A percentile compares a stretch with the other conserved stretches of the same genome.
Conservation (phyloP, 2,329 filamentous ascomycete species). For the Alternaria incomplexa region DNA sequence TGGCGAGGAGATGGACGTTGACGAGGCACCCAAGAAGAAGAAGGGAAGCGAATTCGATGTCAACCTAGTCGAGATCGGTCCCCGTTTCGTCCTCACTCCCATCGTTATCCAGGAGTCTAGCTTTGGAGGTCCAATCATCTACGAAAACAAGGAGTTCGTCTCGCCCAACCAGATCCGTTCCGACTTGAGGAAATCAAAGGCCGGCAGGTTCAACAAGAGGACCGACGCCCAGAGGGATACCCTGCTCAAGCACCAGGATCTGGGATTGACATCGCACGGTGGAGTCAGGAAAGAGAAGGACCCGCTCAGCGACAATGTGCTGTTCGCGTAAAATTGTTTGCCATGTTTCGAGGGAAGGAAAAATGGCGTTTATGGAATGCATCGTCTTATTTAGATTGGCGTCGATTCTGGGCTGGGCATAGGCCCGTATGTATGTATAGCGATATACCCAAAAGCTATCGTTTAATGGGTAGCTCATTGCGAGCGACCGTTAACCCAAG, state of each 20-base stretch:
- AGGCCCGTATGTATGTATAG: slow-evolving; percentile 18
- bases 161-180: slow-evolving; percentile 92
- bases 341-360: slow-evolving; percentile 7
- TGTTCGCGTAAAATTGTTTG: slow-evolving; percentile 68
- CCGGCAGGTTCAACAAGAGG: slow-evolving; percentile 76
- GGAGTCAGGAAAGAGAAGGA: slow-evolving; percentile 68
- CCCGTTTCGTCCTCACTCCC: slow-evolving; percentile 88
- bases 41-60: slow-evolving; percentile 73
- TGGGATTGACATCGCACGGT: slow-evolving; percentile 75
- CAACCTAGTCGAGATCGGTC: slow-evolving; percentile 89
- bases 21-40: slow-evolving; percentile 46
- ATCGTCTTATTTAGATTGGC: slow-evolving; percentile 11
- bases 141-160: slow-evolving; percentile 97
- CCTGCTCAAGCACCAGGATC: slow-evolving; percentile 73
- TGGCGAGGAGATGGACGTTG: slow-evolving; percentile 49
- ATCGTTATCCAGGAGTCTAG: slow-evolving; percentile 95
- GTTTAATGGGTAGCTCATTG: slow-evolving; percentile 15
- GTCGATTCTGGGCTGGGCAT: slow-evolving; percentile 6
- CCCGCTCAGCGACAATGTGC: slow-evolving; percentile 75
- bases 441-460: slow-evolving; percentile 33
- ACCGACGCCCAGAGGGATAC: slow-evolving; percentile 76
- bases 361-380: slow-evolving; percentile 26
- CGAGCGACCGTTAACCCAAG: slow-evolving; percentile 4
- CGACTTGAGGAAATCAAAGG: slow-evolving; percentile 78
- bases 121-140: slow-evolving; percentile 95